Percentiles rank a stretch among this genome's conserved stretches.
These are phyloP conservation scores for Paramecium pentaurelia DNA, from an alignment of 73 alveolate genomes.

Conservation along the genomic window DNA sequence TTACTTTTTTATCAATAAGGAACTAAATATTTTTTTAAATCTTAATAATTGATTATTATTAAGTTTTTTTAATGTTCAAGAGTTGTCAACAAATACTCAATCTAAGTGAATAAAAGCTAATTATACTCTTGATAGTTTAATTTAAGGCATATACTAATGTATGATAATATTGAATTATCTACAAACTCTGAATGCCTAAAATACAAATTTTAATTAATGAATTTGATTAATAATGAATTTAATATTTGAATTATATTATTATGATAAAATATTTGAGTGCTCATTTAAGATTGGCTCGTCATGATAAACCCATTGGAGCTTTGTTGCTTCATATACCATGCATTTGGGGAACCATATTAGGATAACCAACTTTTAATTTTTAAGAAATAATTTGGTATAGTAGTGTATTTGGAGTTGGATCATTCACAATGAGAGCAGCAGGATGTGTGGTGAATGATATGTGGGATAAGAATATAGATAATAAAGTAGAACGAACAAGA, in stretches of 20 bases:
- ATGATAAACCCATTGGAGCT: constrained; percentile 83
- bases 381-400: constrained; percentile 49
- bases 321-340: constrained; percentile 76
- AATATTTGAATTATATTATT: background rate
- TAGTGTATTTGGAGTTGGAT: constrained; percentile 76
- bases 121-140: background rate
- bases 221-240: background rate
- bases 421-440: constrained; percentile 84
- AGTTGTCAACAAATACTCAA: background rate
- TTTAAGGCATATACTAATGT: background rate
- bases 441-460: constrained; percentile 89
- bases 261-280: constrained; percentile 5
- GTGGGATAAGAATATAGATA: constrained; percentile 85
- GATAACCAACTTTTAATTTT: constrained; percentile 64
- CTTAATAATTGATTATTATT: background rate
- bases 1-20: too few relatives aligned
- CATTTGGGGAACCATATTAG: constrained; percentile 77
- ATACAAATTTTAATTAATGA: background rate
- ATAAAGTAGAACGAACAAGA: constrained; percentile 79
- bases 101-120: background rate
- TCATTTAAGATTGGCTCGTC: constrained; percentile 75
- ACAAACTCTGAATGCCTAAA: background rate
- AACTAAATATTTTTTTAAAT: too few relatives aligned
- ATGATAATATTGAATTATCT: background rate
- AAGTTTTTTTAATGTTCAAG: background rate